phyloP scores from a whole-genome alignment of 1,284 basidiomycete genomes.

The Gastroboletus turbinatus region DNA sequence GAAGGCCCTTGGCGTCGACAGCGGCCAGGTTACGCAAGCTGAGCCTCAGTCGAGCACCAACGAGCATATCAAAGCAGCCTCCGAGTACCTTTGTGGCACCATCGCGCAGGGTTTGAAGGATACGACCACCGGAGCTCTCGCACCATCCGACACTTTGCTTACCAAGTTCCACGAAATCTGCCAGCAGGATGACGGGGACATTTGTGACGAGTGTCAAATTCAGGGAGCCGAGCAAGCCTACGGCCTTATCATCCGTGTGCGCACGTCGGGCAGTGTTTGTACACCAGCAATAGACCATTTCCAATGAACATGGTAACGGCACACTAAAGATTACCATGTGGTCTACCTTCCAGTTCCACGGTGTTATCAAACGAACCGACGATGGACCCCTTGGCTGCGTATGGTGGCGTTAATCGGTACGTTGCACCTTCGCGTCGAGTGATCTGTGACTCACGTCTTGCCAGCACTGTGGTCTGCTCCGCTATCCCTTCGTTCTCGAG shows the following conservation, averaged over 20 bases:
- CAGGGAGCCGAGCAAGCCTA: slow-evolving; percentile 96
- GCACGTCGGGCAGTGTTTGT: slow-evolving; percentile 93
- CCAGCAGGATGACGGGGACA: slow-evolving; percentile 97
- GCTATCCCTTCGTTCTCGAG: slow-evolving; percentile 87
- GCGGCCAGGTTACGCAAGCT: slow-evolving; percentile 84
- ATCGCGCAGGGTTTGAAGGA: slow-evolving; percentile 92
- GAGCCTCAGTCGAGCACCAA: slow-evolving; percentile 98
- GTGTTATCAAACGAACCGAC: slow-evolving; percentile 96
- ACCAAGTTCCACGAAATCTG: slow-evolving; percentile 99
- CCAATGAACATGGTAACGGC: slow-evolving; percentile 91
- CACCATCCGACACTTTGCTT: slow-evolving; percentile 88
- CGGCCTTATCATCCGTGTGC: slow-evolving; percentile 97
- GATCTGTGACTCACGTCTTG: slow-evolving; percentile 6
- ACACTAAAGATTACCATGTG: slow-evolving; percentile 98
- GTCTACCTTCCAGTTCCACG: slow-evolving; percentile 99
- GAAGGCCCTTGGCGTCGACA: slow-evolving; percentile 94
- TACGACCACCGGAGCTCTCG: slow-evolving; percentile 84
- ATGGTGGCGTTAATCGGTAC: slow-evolving; percentile 94
- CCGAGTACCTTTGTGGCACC: slow-evolving; percentile 93
- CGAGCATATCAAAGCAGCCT: slow-evolving; percentile 99
- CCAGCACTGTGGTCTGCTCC: slow-evolving; percentile 88
- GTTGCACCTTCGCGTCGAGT: slow-evolving; percentile 21
- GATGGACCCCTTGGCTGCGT: slow-evolving; percentile 96
- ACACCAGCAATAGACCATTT: slow-evolving; percentile 92
- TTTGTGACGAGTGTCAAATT: slow-evolving; percentile 91